These are phyloP conservation scores for Podaxis mareebaensis DNA, from an alignment of 768 basidiomycete genomes.

Conservation along the genomic window DNA sequence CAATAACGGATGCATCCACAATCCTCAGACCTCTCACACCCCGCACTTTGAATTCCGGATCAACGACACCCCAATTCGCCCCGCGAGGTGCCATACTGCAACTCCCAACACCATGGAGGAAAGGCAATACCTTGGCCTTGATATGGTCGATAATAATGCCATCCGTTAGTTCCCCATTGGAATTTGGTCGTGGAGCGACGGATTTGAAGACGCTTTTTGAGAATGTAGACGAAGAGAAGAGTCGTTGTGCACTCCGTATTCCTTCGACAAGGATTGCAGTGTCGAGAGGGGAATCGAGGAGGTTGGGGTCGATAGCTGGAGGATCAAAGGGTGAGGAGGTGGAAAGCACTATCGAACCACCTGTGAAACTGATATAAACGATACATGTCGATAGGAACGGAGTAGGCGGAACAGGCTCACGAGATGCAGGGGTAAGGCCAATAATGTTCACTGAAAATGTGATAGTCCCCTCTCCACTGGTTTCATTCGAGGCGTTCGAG, in stretches of 20 bases:
- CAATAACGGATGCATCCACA: conserved; percentile 23
- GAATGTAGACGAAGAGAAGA: background rate
- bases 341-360: conserved; percentile 16
- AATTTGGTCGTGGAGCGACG: background rate
- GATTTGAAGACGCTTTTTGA: background rate
- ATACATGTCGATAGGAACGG: background rate
- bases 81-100: conserved; percentile 12
- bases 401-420: background rate
- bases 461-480: too few relatives aligned
- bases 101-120: conserved; percentile 13
- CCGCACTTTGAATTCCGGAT: conserved; percentile 15
- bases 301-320: conserved; percentile 15
- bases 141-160: background rate
- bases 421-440: background rate
- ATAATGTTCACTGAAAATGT: background rate
- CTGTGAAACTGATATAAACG: conserved; percentile 1
- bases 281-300: conserved; percentile 5
- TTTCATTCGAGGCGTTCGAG: background rate
- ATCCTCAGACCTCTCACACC: conserved; percentile 13
- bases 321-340: conserved; percentile 13
- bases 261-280: conserved; percentile 4
- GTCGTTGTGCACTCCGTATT: background rate
- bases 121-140: background rate
- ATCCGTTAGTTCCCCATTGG: background rate
- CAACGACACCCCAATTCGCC: conserved; percentile 16